A percentile compares a stretch with the other conserved stretches of the same genome.
These are phyloP conservation scores for Pseudopyrenochaeta lycopersici DNA, from an alignment of 2,329 filamentous ascomycete species.

Conservation along the genomic window DNA sequence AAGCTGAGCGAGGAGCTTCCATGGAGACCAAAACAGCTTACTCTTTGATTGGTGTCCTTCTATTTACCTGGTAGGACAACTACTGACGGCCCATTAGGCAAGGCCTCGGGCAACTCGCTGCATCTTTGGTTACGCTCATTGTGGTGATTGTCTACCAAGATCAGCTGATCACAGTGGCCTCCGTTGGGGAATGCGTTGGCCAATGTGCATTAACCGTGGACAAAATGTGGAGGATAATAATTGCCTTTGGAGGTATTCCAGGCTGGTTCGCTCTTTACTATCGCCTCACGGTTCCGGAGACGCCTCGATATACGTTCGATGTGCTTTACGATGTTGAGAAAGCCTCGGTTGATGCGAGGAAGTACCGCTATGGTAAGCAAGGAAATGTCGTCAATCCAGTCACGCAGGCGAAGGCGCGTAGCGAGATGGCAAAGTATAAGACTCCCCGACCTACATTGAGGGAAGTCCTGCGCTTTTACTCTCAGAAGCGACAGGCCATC, in stretches of 20 bases:
- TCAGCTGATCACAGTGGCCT: conserved; percentile 63
- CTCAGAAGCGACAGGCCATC: conserved; percentile 73
- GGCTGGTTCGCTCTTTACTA: conserved; percentile 86
- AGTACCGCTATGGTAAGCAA: conserved; percentile 73
- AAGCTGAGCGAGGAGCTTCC: too few species aligned
- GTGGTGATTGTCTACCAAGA: conserved; percentile 75
- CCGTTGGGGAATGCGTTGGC: conserved; percentile 66
- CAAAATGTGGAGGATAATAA: conserved; percentile 86
- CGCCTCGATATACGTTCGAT: conserved; percentile 87
- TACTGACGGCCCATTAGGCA: conserved; percentile 60
- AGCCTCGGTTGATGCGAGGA: conserved; percentile 74
- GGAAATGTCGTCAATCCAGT: conserved; percentile 71
- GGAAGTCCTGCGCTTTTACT: conserved; percentile 77
- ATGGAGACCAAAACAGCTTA: too few species aligned
- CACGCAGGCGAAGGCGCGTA: conserved; percentile 65
- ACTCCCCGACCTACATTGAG: conserved; percentile 39
- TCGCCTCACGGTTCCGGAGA: conserved; percentile 86
- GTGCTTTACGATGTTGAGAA: conserved; percentile 72
- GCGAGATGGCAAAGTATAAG: conserved; percentile 45
- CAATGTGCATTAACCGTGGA: conserved; percentile 76
- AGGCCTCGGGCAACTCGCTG: conserved; percentile 80
- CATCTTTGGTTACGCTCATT: conserved; percentile 79
- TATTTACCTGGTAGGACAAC: too few species aligned
- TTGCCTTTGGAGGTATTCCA: conserved; percentile 82
- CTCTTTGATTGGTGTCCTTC: too few species aligned